Evolutionary conservation across 768 basidiomycete species (phyloP), one percentile per base, ranked within the genome.

Genomic region (Mrakia gelida): DNA sequence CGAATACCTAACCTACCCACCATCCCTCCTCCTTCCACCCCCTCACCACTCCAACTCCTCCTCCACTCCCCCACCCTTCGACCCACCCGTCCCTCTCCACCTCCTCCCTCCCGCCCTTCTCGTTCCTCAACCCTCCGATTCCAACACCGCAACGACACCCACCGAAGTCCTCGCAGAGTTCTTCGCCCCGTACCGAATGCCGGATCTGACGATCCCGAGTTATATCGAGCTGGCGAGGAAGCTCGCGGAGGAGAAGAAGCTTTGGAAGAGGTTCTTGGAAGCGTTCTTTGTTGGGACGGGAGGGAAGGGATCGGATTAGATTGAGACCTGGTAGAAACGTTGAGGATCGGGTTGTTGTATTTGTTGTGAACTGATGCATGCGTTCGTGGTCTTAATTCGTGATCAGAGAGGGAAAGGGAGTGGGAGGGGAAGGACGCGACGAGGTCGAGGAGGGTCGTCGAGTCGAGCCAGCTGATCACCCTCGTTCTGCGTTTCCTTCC

Each of bases 161-260:
- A 73, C 71, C 80, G 73, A 62, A 70, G 77, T 76, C 83, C 86
- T 61, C 83, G 82, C 75, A 78, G 79, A 86, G 84, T 32, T 68
- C 43, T 78, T 73, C 63, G 72, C 77, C 9, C 92, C 92, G 67
- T 96, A 93, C 84, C 83, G 81, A 80, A 86, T 95, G 89, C 80
- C 79, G 75, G 93, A 95, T 82, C 85, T 95, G 85, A 95, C 93
- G 80, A 89, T 95, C 52, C 84, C 86, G 77, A 89, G 89, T 75
- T 95, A 92, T 90, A 84, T 92, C 72, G 85, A 85, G 79, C 86
- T 94, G 68, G 92, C 88, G 77, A 88, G 88, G 81, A 84, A 87
- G 82, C 82, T 95, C 80, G 82, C 83, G 7, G 79, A 80, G 63
- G 82, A 84, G 59, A 86, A 87, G 83, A 85, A 88, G 81, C 84